Conservation (phyloP, 148 eudicot genomes). For the Drosera capensis region DNA sequence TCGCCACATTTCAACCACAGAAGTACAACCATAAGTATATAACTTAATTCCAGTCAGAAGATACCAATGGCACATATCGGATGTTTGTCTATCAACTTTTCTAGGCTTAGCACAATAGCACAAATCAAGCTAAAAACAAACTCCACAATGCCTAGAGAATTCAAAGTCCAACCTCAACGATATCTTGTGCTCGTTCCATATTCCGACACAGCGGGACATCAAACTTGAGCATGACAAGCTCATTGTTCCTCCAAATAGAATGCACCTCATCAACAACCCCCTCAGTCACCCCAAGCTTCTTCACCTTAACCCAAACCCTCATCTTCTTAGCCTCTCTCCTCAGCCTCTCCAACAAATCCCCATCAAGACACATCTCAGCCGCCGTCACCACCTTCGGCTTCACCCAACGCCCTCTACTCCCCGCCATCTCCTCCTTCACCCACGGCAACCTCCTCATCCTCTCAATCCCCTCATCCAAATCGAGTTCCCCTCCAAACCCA, state of each 20-base stretch:
- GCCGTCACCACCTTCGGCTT: slow-evolving; percentile 45
- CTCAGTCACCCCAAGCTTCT: slow-evolving; percentile 68
- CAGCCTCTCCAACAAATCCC: slow-evolving; percentile 52
- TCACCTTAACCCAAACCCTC: slow-evolving; percentile 78
- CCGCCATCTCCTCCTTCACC: slow-evolving; percentile 39
- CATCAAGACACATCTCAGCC: slow-evolving; percentile 62
- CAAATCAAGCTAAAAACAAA: too few species aligned
- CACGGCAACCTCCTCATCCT: slow-evolving; percentile 62
- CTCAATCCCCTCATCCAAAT: too few species aligned
- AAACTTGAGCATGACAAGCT: slow-evolving; percentile 70
- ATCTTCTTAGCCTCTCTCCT: slow-evolving; percentile 51
- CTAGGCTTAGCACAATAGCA: too few species aligned
- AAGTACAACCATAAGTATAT: background rate
- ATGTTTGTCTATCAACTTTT: too few species aligned
- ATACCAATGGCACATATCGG: too few species aligned
- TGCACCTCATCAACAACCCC: slow-evolving; percentile 57
- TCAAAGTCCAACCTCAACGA: slow-evolving; percentile 77
- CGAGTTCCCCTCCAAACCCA: too few species aligned
- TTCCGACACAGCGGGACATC: slow-evolving; percentile 69
- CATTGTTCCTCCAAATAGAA: slow-evolving; percentile 52
- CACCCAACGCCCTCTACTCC: slow-evolving; percentile 38
- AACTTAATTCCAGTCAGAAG: too few species aligned
- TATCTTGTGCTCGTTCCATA: slow-evolving; percentile 86
- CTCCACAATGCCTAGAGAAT: too few species aligned
- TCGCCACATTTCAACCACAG: background rate